Evolutionary conservation across 805 yeast genomes (phyloP), one percentile per base, ranked within the genome.

Genomic region (Nakazawaea wyomingensis): DNA sequence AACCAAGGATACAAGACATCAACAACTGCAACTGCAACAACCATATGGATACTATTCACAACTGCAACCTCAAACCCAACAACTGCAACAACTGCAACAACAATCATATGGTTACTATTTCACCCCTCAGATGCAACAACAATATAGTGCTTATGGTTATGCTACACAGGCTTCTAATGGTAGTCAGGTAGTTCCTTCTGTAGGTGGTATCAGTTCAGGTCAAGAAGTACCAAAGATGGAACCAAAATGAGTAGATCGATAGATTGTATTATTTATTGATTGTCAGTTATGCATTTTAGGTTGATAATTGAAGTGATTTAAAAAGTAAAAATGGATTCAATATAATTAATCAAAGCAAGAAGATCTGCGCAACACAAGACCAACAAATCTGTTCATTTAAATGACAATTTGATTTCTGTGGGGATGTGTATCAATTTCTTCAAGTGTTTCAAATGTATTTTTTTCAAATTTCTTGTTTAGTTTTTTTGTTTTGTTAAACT

Each of bases 41-140:
- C 27, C 24, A 6, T 34, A 29, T 22, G 34, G 35, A 14, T 41
- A 41, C 30, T 34, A 41, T 19, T 39, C 33, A 29, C 42, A 39
- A 21, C 32, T 20, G 30, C 35, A 14, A 22, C 43, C 31, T n/a
- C 43, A 11, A 14, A 31, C 21, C 14, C 44, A 26, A 27, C 44
- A 11, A 29, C 44, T 9, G 20, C 39, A 30, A 17, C 43, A 21
- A 22, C 43, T n/a, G 18, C 37, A 4, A n/a, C 44, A 41, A 29
- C 44, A n/a, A 37, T 17, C 45, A 5, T 42, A 42, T 34, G 32
- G 32, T 10, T 37, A 37, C 21, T 37, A 37, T 17, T 42, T 37
- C 21, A 32, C 44, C 9, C 33, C 43, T 10, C 44, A 41, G 18
- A 27, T 34, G 39, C 45, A 41, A 41, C 45, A 40, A 24, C 43